Evolutionary conservation across 495 filamentous ascomycete species (phyloP), one percentile per base, ranked within the genome.

Genomic region (Acidiella bohemica): DNA sequence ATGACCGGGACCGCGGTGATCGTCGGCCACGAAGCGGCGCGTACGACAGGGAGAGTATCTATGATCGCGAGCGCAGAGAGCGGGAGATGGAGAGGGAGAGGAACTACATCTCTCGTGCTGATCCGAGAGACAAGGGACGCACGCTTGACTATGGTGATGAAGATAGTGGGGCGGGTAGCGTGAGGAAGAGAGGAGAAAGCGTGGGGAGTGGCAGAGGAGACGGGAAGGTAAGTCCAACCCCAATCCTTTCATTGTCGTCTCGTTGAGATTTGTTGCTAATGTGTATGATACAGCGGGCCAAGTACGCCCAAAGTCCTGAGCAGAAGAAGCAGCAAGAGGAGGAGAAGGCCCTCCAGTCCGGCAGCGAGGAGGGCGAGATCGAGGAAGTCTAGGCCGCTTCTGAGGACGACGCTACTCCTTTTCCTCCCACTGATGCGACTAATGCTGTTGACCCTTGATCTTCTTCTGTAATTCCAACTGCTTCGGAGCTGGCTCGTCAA

Each of bases 351-450:
- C 44, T 66, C 41, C 63, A 63, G 20, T 60, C 61, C 26, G 90
- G 92, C 24, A 96, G 90, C 51, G 90, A 97, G 61, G 90, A 97
- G 61, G 90, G 90, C 19, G 90, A 97, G 65, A 94, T 97, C 50
- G 90, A 93, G 56, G 90, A 95, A 64, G 85, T 49, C n/a, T 47
- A 51, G 44, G 13, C n/a, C n/a, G n/a, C n/a, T n/a, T n/a, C n/a
- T n/a, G n/a, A n/a, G n/a, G n/a, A n/a, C n/a, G n/a, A n/a, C n/a
- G n/a, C n/a, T n/a, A n/a, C n/a, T n/a, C n/a, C n/a, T n/a, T n/a
- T n/a, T n/a, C n/a, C n/a, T n/a, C n/a, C n/a, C n/a, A n/a, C n/a
- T n/a, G n/a, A n/a, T n/a, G n/a, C n/a, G n/a, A n/a, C n/a, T n/a
- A n/a, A n/a, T n/a, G n/a, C n/a, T n/a, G n/a, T n/a, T n/a, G n/a